These are phyloP conservation scores for Alloascoidea hylecoeti DNA, from an alignment of 805 yeast species.

Conservation along the genomic window DNA sequence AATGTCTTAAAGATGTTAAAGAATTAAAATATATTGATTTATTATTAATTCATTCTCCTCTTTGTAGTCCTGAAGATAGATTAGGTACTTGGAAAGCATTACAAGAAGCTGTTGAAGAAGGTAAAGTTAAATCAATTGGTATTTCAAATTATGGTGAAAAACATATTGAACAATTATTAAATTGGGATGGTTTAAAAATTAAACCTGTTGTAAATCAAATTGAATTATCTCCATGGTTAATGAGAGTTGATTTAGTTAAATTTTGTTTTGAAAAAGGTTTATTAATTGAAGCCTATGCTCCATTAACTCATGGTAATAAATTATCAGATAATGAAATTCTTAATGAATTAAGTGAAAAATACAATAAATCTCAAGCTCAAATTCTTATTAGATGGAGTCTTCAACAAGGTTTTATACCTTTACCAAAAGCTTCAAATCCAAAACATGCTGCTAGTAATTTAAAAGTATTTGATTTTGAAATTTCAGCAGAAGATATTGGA, in stretches of 20 bases:
- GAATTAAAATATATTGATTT: conserved; percentile 59
- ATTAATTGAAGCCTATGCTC: conserved; percentile 64
- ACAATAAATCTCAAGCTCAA: conserved; percentile 40
- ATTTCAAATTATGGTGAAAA: conserved; percentile 58
- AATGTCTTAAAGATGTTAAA: conserved; percentile 36
- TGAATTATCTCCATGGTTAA: conserved; percentile 78
- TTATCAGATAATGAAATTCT: conserved; percentile 37
- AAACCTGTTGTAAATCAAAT: conserved; percentile 71
- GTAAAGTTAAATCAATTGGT: conserved; percentile 51
- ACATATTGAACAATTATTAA: conserved; percentile 47
- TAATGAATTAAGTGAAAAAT: conserved; percentile 30
- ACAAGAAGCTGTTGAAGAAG: conserved; percentile 54
- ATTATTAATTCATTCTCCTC: conserved; percentile 46
- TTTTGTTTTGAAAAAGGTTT: conserved; percentile 43
- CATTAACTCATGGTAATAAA: conserved; percentile 53
- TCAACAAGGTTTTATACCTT: conserved; percentile 56
- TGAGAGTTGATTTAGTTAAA: conserved; percentile 46
- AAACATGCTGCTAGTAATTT: conserved; percentile 40
- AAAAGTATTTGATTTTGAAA: conserved; percentile 33
- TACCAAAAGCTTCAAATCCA: conserved; percentile 48
- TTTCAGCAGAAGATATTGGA: conserved; percentile 5
- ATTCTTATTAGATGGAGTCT: conserved; percentile 61
- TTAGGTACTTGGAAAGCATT: conserved; percentile 57
- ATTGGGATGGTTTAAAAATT: conserved; percentile 36
- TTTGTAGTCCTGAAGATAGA: conserved; percentile 29